These are phyloP conservation scores for Podila horticola DNA, from an alignment of 192 early-diverging fungal species.

Conservation along the genomic window DNA sequence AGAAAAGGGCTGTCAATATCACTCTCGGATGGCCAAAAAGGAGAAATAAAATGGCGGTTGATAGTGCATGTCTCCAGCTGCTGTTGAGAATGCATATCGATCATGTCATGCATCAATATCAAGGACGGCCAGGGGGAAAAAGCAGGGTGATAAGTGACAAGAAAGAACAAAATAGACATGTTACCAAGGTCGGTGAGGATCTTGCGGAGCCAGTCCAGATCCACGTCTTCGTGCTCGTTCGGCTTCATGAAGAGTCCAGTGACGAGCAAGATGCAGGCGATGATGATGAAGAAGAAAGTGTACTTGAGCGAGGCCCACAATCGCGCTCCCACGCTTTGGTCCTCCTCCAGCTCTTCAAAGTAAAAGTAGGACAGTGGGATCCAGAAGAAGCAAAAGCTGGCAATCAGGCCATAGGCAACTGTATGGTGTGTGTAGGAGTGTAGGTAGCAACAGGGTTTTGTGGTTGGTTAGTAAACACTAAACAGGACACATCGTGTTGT, in stretches of 20 bases:
- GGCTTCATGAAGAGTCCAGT: slow-evolving; percentile 63
- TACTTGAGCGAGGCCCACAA: slow-evolving; percentile 60
- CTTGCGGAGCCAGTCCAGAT: slow-evolving; percentile 64
- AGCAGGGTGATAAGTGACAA: not conserved
- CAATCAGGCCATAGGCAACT: slow-evolving; percentile 62
- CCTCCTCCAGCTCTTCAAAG: slow-evolving; percentile 67
- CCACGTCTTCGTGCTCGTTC: slow-evolving; percentile 34
- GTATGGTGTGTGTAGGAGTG: not conserved
- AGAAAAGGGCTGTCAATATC: not conserved
- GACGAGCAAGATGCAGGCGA: slow-evolving; percentile 56
- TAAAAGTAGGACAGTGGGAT: slow-evolving; percentile 73
- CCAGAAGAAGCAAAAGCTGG: slow-evolving; percentile 57
- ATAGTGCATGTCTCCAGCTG: not conserved
- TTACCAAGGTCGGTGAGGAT: slow-evolving; percentile 59
- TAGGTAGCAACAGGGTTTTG: not conserved
- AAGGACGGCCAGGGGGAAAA: not conserved
- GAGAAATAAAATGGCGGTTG: not conserved
- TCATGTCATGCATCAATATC: not conserved
- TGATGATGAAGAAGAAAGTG: slow-evolving; percentile 63
- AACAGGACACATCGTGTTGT: too few relatives aligned
- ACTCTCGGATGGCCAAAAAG: not conserved
- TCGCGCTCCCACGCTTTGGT: slow-evolving; percentile 44
- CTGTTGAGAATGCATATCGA: not conserved
- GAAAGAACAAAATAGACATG: not conserved
- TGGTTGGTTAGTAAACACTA: not conserved